These are phyloP conservation scores for Trichoderma harzianum DNA, from an alignment of 2,329 filamentous ascomycete genomes.

Conservation along the genomic window DNA sequence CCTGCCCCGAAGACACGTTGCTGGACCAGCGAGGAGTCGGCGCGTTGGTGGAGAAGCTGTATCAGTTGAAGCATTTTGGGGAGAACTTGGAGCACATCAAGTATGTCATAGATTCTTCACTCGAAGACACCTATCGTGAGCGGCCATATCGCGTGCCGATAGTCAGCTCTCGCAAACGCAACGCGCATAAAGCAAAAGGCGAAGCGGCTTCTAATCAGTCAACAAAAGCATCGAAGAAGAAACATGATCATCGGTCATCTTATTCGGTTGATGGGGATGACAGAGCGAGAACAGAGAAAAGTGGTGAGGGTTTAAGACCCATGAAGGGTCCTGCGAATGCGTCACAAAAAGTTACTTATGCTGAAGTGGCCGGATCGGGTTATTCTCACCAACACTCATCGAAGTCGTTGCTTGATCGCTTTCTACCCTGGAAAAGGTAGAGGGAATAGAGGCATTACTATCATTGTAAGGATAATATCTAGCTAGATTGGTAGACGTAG, in stretches of 20 bases:
- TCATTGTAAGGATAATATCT: background rate
- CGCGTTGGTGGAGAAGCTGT: background rate
- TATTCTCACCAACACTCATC: background rate
- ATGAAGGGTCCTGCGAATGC: no score
- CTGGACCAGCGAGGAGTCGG: conserved; percentile 14
- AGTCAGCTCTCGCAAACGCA: no score
- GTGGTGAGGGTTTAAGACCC: no score
- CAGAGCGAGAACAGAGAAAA: no score
- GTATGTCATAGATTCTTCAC: background rate
- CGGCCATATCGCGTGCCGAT: conserved; percentile 1
- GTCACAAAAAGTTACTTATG: no score
- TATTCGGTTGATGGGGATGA: no score
- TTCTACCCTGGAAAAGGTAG: background rate
- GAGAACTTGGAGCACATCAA: background rate
- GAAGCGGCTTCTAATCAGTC: no score
- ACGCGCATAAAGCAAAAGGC: no score
- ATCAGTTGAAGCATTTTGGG: conserved; percentile 2
- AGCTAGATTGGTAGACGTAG: background rate
- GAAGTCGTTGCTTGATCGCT: background rate
- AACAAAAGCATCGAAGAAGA: no score
- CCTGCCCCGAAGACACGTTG: background rate
- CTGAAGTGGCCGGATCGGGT: background rate
- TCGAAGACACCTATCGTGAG: conserved; percentile 2
- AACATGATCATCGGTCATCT: no score
- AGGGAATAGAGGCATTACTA: background rate